phyloP scores from a whole-genome alignment of 495 filamentous ascomycete genomes.

The Xylaria grammica region DNA sequence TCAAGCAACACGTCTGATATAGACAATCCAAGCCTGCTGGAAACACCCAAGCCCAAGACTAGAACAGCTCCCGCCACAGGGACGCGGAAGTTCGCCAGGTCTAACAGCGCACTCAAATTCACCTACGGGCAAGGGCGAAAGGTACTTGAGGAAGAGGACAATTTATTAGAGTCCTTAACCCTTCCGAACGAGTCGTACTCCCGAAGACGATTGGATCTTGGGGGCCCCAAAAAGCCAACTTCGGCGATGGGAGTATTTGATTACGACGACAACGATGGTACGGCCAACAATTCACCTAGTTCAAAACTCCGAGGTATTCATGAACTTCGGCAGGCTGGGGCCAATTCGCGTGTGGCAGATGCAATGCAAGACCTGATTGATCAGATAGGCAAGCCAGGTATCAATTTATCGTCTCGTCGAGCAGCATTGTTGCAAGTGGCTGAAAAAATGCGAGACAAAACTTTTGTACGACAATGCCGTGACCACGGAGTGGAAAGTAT shows the following conservation, averaged over 20 bases:
- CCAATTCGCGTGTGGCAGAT: constrained; percentile 79
- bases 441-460: constrained; percentile 70
- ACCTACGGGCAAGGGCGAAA: constrained; percentile 58
- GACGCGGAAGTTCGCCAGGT: constrained; percentile 32
- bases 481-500: constrained; percentile 74
- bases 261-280: constrained; percentile 60
- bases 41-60: constrained; percentile 29
- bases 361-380: constrained; percentile 84
- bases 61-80: constrained; percentile 25
- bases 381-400: constrained; percentile 70
- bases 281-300: constrained; percentile 69
- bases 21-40: constrained; percentile 26
- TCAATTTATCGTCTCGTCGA: constrained; percentile 54
- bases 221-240: constrained; percentile 38
- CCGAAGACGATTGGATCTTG: constrained; percentile 47
- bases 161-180: constrained; percentile 34
- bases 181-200: constrained; percentile 33
- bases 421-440: constrained; percentile 69
- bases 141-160: constrained; percentile 49
- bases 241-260: constrained; percentile 35
- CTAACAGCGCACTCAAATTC: constrained; percentile 43
- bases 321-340: constrained; percentile 85
- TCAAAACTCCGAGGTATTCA: constrained; percentile 63
- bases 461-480: constrained; percentile 71
- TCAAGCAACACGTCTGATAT: constrained; percentile 26